Evolutionary conservation across 2,329 filamentous ascomycete species (phyloP).

Genomic region (Trichoderma guizhouense): DNA sequence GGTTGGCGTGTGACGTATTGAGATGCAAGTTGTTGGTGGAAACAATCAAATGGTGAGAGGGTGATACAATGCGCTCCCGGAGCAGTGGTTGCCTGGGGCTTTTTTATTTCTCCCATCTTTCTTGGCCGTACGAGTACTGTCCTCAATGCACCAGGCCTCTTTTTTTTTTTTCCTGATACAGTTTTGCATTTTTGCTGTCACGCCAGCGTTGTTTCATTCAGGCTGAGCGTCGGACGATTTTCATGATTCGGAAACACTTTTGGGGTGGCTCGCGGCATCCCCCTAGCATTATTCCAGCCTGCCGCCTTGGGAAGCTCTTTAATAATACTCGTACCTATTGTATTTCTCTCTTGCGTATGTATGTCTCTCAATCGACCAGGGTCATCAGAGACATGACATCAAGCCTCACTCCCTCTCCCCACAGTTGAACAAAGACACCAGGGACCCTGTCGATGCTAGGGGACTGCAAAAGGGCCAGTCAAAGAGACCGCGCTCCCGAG

Average conservation of each 20-base stretch:
- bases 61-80: neutral
- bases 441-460: neutral
- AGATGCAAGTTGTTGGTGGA: neutral
- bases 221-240: neutral
- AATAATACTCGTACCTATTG: neutral
- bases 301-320: slow-evolving; percentile 1
- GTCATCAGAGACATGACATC: slow-evolving; percentile 15
- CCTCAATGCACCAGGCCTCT: neutral
- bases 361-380: neutral
- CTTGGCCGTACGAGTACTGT: too few relatives aligned
- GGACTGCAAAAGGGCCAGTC: neutral
- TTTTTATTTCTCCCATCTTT: too few relatives aligned
- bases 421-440: neutral
- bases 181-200: neutral
- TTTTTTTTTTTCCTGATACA: too few relatives aligned
- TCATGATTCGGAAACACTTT: neutral
- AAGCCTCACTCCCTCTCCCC: slow-evolving; percentile 7
- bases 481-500: neutral
- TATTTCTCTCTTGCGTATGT: neutral
- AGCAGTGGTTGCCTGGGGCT: neutral
- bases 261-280: neutral
- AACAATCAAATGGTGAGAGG: neutral
- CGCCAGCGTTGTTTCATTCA: neutral
- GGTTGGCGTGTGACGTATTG: neutral
- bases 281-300: neutral